Evolutionary conservation across 768 basidiomycete species (phyloP).

Genomic region (Cubamyces sp.): DNA sequence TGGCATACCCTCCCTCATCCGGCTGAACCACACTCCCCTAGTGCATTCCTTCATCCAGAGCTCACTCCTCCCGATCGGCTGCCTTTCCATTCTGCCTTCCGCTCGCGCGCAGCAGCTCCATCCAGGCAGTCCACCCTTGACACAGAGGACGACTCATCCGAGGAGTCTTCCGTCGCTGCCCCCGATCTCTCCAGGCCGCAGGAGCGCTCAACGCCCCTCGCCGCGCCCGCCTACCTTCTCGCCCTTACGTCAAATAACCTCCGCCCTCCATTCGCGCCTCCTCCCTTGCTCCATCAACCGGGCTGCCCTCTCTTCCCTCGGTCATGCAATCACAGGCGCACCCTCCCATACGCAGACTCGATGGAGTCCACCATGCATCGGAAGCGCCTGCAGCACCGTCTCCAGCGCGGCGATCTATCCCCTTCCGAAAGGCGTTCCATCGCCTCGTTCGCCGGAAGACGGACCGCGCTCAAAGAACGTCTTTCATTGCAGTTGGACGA

Average conservation of each 20-base stretch:
- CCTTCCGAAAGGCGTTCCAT: conserved; percentile 49
- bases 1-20: conserved; percentile 16
- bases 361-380: conserved; percentile 54
- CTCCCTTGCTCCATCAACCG: conserved; percentile 52
- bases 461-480: conserved; percentile 17
- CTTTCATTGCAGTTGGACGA: conserved; percentile 40
- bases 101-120: conserved; percentile 13
- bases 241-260: conserved; percentile 53
- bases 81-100: conserved; percentile 7
- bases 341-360: conserved; percentile 42
- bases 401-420: conserved; percentile 44
- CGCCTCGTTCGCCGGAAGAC: conserved; percentile 42
- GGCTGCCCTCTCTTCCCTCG: conserved; percentile 52
- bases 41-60: conserved; percentile 19
- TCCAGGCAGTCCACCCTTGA: conserved; percentile 20
- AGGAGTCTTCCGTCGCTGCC: conserved; percentile 22
- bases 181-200: conserved; percentile 19
- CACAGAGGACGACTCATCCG: conserved; percentile 24
- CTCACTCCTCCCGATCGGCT: conserved; percentile 13
- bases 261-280: conserved; percentile 41
- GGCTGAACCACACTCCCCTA: conserved; percentile 17
- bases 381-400: conserved; percentile 50
- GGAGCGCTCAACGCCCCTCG: conserved; percentile 22
- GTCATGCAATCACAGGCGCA: conserved; percentile 50
- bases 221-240: conserved; percentile 43